These are phyloP conservation scores for Saprolegnia parasitica DNA, from an alignment of 352 stramenopile genomes.

Conservation along the genomic window DNA sequence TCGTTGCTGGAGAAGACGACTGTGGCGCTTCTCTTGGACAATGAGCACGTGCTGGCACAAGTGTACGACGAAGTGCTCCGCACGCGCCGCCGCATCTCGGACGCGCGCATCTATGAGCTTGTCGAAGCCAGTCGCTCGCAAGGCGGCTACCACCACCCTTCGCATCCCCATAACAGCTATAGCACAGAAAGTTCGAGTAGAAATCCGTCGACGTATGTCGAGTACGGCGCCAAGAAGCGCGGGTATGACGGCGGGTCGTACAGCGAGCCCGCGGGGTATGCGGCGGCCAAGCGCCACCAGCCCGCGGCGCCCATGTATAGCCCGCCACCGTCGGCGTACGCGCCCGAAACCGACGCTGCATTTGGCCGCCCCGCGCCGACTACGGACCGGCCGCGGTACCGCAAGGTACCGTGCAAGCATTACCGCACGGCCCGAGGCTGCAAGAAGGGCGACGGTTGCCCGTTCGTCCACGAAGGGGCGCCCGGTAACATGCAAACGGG, in stretches of 20 bases:
- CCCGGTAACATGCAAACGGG: not conserved
- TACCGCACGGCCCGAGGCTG: slow-evolving; percentile 60
- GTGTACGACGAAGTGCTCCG: slow-evolving; percentile 78
- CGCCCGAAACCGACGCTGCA: slow-evolving; percentile 29
- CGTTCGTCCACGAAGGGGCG: slow-evolving; percentile 52
- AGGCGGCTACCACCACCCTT: slow-evolving; percentile 33
- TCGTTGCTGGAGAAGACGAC: slow-evolving; percentile 67
- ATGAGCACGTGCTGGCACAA: slow-evolving; percentile 66
- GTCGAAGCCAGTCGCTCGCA: slow-evolving; percentile 43
- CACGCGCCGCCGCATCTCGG: slow-evolving; percentile 66
- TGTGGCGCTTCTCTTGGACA: slow-evolving; percentile 64
- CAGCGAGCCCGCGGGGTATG: not conserved
- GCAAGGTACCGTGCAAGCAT: slow-evolving; percentile 60
- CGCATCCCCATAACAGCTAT: slow-evolving; percentile 37
- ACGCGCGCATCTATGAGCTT: slow-evolving; percentile 74
- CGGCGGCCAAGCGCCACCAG: not conserved
- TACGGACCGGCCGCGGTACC: slow-evolving; percentile 43
- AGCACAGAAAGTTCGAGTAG: slow-evolving; percentile 8
- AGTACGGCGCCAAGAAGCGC: not conserved
- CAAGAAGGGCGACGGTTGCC: slow-evolving; percentile 64
- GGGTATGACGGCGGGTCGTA: not conserved
- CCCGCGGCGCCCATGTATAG: slow-evolving; percentile 34
- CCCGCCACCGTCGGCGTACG: slow-evolving; percentile 36
- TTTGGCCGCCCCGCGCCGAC: slow-evolving; percentile 40
- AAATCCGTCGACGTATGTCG: not conserved